Base-by-base conservation (phyloP, 768 basidiomycete genomes). In the Pleurotus citrinopileatus region DNA sequence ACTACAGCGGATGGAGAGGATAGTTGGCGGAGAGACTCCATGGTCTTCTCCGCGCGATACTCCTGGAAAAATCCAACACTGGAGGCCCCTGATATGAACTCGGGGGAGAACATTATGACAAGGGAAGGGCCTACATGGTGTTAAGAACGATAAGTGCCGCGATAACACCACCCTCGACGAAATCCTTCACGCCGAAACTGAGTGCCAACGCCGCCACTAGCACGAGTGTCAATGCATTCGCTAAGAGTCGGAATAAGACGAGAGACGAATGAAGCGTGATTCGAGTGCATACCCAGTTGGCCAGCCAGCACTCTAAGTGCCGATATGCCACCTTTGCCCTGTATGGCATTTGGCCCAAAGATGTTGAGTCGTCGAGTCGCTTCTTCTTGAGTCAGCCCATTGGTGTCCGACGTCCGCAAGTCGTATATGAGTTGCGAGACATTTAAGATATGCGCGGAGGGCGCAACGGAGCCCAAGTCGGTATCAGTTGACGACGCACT, bases 31-130 rank as follows among this genome's bases (percentile, higher is more conserved):
- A 79, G 66, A 4, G 76, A 77, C 55, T 76, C 76, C 76, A 80
- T 78, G 0, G 76, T 79, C 57, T 76, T 76, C 59, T 79, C 78
- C 0, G 76, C 75, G 17, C 67, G 61, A 57, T 77, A 79, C 57
- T 79, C 78, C 59, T 77, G 76, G 46, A 74, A 64, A 56, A 77
- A 78, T 4, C 76, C 77, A 42, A 76, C 72, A 22, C 67, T 70
- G 19, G 55, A 27, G n/a, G 3, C 13, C 25, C 17, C 20, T 17
- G 20, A 36, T 36, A 28, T 20, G 32, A 44, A 43, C 45, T 34
- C 17, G n/a, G 13, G 6, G 25, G 4, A 4, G n/a, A 34, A 23
- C 8, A 12, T 34, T 8, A 44, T n/a, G n/a, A 12, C 5, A 40
- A 2, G 34, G 36, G 34, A 12, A 34, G 44, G 29, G 61, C 68